These are phyloP conservation scores for Alternaria sp. DNA, from an alignment of 2,329 filamentous ascomycete genomes.

Conservation along the genomic window DNA sequence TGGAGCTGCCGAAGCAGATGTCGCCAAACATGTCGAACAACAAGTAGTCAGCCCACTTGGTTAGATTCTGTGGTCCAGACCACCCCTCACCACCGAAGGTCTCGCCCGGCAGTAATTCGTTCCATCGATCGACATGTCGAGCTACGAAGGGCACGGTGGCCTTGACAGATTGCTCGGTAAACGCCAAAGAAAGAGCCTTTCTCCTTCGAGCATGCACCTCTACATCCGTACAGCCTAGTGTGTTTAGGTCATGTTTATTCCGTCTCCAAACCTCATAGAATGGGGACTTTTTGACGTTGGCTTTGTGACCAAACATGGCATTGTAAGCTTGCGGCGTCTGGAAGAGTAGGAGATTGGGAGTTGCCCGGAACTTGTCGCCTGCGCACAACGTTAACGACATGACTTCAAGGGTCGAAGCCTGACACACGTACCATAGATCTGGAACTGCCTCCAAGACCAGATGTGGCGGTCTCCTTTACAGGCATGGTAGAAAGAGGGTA, in stretches of 20 bases:
- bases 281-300: constrained; percentile 13
- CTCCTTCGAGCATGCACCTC: constrained; percentile 18
- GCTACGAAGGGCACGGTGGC: constrained; percentile 14
- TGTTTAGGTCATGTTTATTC: constrained; percentile 16
- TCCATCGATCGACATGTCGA: constrained; percentile 22
- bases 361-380: constrained; percentile 13
- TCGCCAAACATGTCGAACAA: constrained; percentile 55
- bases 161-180: constrained; percentile 21
- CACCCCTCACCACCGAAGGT: constrained; percentile 6
- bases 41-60: constrained; percentile 36
- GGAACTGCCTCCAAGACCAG: constrained; percentile 19
- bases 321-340: constrained; percentile 63
- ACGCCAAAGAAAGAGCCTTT: constrained; percentile 18
- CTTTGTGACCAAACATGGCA: constrained; percentile 46
- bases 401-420: not conserved
- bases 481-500: constrained; percentile 17
- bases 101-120: constrained; percentile 5
- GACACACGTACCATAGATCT: constrained; percentile 3
- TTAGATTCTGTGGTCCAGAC: constrained; percentile 13
- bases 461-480: constrained; percentile 20
- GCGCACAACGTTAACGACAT: not conserved
- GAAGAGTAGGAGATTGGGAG: constrained; percentile 62
- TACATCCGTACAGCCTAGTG: constrained; percentile 9
- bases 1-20: constrained; percentile 43
- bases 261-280: constrained; percentile 21